Base-by-base conservation (phyloP, 176 grass and related monocot species). In the Elymus sibiricus region DNA sequence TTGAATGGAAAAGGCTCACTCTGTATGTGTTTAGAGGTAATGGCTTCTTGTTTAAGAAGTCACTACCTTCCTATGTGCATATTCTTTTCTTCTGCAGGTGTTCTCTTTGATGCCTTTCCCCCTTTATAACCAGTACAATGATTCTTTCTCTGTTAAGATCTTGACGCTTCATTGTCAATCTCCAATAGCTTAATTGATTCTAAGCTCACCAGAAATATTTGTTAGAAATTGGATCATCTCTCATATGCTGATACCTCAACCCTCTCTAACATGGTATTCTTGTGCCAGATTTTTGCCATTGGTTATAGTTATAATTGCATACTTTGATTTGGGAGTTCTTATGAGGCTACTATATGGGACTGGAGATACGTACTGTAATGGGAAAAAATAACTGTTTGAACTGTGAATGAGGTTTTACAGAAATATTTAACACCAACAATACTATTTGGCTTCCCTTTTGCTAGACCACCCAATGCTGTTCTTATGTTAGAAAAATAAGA, bases 31-130 rank as follows among this genome's bases (percentile, higher is more conserved):
- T 6, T 49, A 51, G 42, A 47, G 26, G 17, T 56, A 10, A 13
- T 17, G 21, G 46, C 10, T 35, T 19, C 31, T 56, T 26, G 31
- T 16, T 74, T 85, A 3, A 11, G 84, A 74, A 32, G 7, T 60
- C 29, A 44, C 12, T 27, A 7, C 19, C 26, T 67, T 46, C 34
- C 1, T 26, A 35, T 49, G 21, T 76, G 60, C 47, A 69, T 83
- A 81, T 85, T 85, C 60, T 81, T 89, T 74, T 27, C 82, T 89
- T 84, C 37, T 12, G 9, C 14, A 21, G 27, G 64, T 73, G 81
- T 42, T 78, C 81, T 77, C 12, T 59, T 86, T 86, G 22, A 78
- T 78, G 25, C 55, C 13, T 71, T 16, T 19, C 53, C 16, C 71
- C 16, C 21, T 63, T 86, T 3, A 27, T 71, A 21, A 86, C n/a